Evolutionary conservation across 352 stramenopile species (phyloP), one percentile per base, ranked within the genome.

Genomic region (Phytophthora cactorum): DNA sequence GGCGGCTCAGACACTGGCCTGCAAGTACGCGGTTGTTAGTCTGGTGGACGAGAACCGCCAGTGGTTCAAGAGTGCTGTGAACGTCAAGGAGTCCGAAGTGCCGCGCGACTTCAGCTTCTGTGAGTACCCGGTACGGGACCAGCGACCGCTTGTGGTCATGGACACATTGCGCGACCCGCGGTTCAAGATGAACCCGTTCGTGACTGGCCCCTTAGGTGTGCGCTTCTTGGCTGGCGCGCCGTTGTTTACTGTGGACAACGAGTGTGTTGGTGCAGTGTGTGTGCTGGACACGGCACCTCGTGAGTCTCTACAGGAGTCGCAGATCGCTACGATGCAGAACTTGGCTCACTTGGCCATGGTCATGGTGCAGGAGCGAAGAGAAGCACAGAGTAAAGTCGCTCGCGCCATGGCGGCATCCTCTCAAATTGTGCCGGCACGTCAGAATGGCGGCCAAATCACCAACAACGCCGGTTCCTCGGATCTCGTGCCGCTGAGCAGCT

Each of bases 191-290:
- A 97, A 97, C 68, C 82, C 89, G 61, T 89, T 98, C 32, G 94
- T 98, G 1, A 97, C 86, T 1, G 95, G 95, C 15, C 77, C 87
- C 14, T 86, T 97, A 2, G 76, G 86, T 56, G 93, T 99, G 51
- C 90, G 96, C 14, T 98, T 99, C 72, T 92, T 98, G 50, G 95
- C 96, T 0, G 95, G 92, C 36, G 91, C 93, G n/a, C 92, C 94
- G 29, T 78, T 99, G 32, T 92, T 95, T 43, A 92, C 86, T n/a
- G 82, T 92, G 36, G 77, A 93, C 55, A 91, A 90, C 45, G 70
- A 87, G 52, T 93, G 84, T 51, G 84, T 95, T 10, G 87, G 87
- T 12, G 80, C 84, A 0, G 87, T 95, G 22, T 95, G 83, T 36
- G 87, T 95, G 47, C 66, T 95, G 56, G 87, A 95, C 59, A 92